Percentiles rank a stretch among this genome's conserved stretches.
Evolutionary conservation across 1,284 basidiomycete species (phyloP).

Genomic region (Earliella scabrosa): DNA sequence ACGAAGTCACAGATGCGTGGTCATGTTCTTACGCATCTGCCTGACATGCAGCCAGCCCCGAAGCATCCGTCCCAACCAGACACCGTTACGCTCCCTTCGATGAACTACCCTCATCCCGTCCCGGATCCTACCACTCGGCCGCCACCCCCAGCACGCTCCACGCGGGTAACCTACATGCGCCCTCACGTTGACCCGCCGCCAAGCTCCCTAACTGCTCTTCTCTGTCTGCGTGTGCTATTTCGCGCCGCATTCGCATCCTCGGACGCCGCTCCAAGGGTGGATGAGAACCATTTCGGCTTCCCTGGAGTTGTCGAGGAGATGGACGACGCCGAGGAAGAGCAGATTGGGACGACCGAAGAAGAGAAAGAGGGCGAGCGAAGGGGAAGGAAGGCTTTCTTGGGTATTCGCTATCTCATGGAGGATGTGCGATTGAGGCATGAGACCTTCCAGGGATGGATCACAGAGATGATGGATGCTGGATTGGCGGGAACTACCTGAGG

Average conservation of each 20-base stretch:
- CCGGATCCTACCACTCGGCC: constrained; percentile 64
- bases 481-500: constrained; percentile 31
- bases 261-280: constrained; percentile 72
- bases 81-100: constrained; percentile 63
- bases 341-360: constrained; percentile 41
- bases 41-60: constrained; percentile 52
- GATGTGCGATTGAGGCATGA: constrained; percentile 71
- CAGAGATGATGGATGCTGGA: constrained; percentile 75
- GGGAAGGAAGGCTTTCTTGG: constrained; percentile 71
- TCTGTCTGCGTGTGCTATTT: constrained; percentile 77
- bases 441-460: constrained; percentile 73
- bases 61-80: constrained; percentile 71
- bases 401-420: constrained; percentile 63
- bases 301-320: constrained; percentile 75
- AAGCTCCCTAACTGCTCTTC: constrained; percentile 72
- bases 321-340: constrained; percentile 50
- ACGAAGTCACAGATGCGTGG: constrained; percentile 56
- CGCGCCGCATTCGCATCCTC: constrained; percentile 71
- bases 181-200: constrained; percentile 70
- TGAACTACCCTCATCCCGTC: constrained; percentile 56
- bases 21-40: constrained; percentile 77
- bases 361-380: constrained; percentile 69
- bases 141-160: constrained; percentile 64
- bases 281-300: constrained; percentile 83
- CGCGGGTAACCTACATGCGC: constrained; percentile 56